These are phyloP conservation scores for Rhododendron molle DNA, from an alignment of 148 eudicot genomes.

Conservation along the genomic window DNA sequence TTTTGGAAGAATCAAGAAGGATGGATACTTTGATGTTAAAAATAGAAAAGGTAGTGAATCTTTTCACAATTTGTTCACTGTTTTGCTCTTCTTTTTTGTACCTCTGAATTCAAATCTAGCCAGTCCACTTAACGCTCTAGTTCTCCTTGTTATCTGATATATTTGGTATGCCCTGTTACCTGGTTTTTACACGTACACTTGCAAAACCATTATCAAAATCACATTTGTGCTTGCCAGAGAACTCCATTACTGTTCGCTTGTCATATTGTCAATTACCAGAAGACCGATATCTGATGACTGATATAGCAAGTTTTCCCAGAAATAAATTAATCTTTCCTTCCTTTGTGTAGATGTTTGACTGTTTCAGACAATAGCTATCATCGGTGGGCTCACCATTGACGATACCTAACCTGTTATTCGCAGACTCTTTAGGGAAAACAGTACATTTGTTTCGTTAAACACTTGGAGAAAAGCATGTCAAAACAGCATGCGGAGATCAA, in stretches of 20 bases:
- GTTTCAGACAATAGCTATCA: neutral
- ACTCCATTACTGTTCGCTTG: neutral
- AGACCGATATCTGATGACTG: too few relatives aligned
- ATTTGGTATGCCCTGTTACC: neutral
- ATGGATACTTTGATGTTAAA: constrained; percentile 69
- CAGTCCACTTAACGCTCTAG: neutral
- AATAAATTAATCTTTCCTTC: too few relatives aligned
- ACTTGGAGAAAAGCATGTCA: neutral
- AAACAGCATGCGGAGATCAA: neutral
- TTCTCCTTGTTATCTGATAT: neutral
- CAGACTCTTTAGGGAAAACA: neutral
- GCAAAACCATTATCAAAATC: neutral
- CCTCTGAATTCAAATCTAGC: neutral
- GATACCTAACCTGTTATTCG: neutral
- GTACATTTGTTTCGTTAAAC: neutral
- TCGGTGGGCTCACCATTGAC: neutral
- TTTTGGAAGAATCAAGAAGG: constrained; percentile 56
- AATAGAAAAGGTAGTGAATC: constrained; percentile 39
- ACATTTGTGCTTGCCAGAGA: neutral
- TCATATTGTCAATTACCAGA: neutral
- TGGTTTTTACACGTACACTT: too few relatives aligned
- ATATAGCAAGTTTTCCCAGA: too few relatives aligned
- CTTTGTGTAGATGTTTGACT: too few relatives aligned
- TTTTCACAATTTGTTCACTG: neutral
- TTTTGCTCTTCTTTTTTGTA: neutral